Conservation (phyloP, 1,284 basidiomycete species). For the Rhodofomes roseus region DNA sequence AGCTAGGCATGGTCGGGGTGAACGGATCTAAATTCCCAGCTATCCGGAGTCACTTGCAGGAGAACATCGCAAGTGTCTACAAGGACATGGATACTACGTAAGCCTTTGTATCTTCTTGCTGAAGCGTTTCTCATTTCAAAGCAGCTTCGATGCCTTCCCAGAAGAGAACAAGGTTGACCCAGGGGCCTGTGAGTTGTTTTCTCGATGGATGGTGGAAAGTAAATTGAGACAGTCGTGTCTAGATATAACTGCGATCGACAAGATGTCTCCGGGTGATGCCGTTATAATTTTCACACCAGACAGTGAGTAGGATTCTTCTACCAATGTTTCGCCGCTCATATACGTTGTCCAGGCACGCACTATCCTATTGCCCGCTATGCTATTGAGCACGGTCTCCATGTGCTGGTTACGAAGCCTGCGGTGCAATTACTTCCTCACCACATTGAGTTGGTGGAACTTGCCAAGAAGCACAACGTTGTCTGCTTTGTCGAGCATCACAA, state of each 20-base stretch:
- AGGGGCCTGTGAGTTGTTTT: constrained; percentile 68
- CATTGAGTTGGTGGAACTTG: constrained; percentile 70
- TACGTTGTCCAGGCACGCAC: constrained; percentile 64
- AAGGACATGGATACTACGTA: constrained; percentile 82
- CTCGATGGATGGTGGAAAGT: constrained; percentile 1
- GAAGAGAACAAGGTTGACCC: constrained; percentile 65
- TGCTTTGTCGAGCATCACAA: constrained; percentile 93
- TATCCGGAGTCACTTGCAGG: constrained; percentile 76
- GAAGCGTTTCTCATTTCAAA: constrained; percentile 3
- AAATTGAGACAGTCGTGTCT: constrained; percentile 1
- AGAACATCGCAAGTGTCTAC: constrained; percentile 84
- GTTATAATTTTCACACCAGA: constrained; percentile 88
- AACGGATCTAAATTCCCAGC: constrained; percentile 84
- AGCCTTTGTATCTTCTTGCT: constrained; percentile 21
- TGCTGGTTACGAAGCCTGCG: constrained; percentile 90
- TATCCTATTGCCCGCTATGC: constrained; percentile 84
- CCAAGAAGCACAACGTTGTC: constrained; percentile 75
- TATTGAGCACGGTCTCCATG: constrained; percentile 80
- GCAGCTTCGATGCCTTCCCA: constrained; percentile 78
- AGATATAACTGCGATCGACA: constrained; percentile 88
- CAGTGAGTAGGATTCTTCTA: constrained; percentile 43
- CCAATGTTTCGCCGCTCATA: background rate
- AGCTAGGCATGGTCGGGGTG: constrained; percentile 80
- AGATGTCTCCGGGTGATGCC: constrained; percentile 77
- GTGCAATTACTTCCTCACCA: constrained; percentile 85